Conservation (phyloP, 495 filamentous ascomycete genomes). For the Cercophora sp. region DNA sequence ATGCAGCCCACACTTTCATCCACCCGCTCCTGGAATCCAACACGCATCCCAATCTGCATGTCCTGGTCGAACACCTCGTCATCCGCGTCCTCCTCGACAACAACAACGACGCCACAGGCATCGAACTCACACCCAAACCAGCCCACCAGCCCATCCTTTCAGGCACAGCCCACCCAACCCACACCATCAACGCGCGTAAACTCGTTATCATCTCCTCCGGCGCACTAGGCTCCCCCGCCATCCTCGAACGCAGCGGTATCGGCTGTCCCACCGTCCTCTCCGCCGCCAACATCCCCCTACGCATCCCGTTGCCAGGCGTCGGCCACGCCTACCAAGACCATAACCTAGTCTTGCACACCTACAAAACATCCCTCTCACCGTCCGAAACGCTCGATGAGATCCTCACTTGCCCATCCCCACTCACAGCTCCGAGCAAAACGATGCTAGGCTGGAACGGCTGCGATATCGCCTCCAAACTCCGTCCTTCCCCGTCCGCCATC, state of each 20-base stretch:
- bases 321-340: constrained; percentile 51
- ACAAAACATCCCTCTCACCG: constrained; percentile 25
- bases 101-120: constrained; percentile 37
- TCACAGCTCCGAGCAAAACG: constrained; percentile 22
- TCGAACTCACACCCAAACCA: constrained; percentile 41
- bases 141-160: constrained; percentile 12
- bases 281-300: constrained; percentile 28
- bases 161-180: not conserved
- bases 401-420: no score
- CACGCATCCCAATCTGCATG: constrained; percentile 48
- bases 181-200: constrained; percentile 35
- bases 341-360: constrained; percentile 31
- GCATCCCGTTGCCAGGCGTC: constrained; percentile 45
- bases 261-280: constrained; percentile 39
- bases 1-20: constrained; percentile 42
- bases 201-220: constrained; percentile 61
- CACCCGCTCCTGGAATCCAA: constrained; percentile 43
- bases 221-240: constrained; percentile 47
- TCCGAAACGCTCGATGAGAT: constrained; percentile 40
- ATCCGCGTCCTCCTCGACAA: constrained; percentile 49
- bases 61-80: constrained; percentile 48
- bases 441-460: constrained; percentile 44
- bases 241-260: constrained; percentile 62
- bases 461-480: constrained; percentile 44
- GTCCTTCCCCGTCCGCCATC: constrained; percentile 40